Conservation (phyloP, 2,329 filamentous ascomycete species). For the Tolypocladium endophyticum region DNA sequence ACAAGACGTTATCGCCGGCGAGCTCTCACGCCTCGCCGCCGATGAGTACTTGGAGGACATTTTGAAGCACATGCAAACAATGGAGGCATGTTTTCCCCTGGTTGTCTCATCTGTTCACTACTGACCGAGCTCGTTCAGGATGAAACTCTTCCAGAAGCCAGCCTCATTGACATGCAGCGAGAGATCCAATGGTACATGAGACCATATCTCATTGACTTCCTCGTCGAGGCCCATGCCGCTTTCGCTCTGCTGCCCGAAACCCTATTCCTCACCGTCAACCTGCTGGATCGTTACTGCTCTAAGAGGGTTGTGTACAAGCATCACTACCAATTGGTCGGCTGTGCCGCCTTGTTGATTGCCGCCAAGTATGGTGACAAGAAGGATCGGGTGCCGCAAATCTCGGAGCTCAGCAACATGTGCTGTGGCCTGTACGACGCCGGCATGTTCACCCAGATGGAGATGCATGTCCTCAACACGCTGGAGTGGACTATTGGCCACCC, state of each 20-base stretch:
- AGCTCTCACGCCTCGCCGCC: slow-evolving; percentile 73
- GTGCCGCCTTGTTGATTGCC: slow-evolving; percentile 88
- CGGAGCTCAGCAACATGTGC: slow-evolving; percentile 98
- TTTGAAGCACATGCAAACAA: slow-evolving; percentile 84
- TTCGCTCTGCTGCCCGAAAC: slow-evolving; percentile 93
- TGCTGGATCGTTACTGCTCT: slow-evolving; percentile 95
- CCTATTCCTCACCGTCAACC: slow-evolving; percentile 90
- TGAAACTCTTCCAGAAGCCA: slow-evolving; percentile 88
- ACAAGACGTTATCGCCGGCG: slow-evolving; percentile 80
- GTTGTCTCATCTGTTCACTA: neutral
- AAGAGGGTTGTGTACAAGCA: slow-evolving; percentile 97
- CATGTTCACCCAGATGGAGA: slow-evolving; percentile 99
- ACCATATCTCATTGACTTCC: slow-evolving; percentile 94
- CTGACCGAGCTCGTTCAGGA: slow-evolving; percentile 32
- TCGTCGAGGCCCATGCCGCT: slow-evolving; percentile 91
- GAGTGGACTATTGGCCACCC: slow-evolving; percentile 95
- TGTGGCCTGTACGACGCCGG: slow-evolving; percentile 96
- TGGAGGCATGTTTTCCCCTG: slow-evolving; percentile 56
- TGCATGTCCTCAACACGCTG: slow-evolving; percentile 95
- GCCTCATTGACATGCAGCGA: slow-evolving; percentile 96
- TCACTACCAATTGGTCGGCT: slow-evolving; percentile 96
- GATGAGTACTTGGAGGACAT: slow-evolving; percentile 94
- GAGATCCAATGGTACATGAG: slow-evolving; percentile 99
- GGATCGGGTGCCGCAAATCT: slow-evolving; percentile 93
- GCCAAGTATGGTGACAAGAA: slow-evolving; percentile 99